Conservation (phyloP, 1,139 yeast species). For the Lodderomyces parapsilosis region DNA sequence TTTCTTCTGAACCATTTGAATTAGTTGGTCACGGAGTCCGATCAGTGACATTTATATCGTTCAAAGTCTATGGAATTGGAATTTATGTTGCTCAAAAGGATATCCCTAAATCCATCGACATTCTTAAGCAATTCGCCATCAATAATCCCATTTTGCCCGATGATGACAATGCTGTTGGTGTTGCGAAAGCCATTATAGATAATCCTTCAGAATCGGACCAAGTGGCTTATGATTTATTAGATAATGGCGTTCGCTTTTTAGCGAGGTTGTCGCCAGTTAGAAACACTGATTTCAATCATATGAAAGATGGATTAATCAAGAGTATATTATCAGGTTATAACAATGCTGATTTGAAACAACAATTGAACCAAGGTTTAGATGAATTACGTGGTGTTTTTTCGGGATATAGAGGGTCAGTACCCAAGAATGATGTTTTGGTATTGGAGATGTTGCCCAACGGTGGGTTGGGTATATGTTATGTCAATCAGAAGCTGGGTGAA, state of each 20-base stretch:
- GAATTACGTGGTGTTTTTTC: slow-evolving; percentile 52
- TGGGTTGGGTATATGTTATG: slow-evolving; percentile 43
- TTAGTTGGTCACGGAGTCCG: slow-evolving; percentile 80
- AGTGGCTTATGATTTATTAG: slow-evolving; percentile 55
- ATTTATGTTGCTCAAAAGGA: slow-evolving; percentile 70
- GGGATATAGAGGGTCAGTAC: slow-evolving; percentile 53
- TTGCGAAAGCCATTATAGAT: slow-evolving; percentile 13
- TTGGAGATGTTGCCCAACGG: slow-evolving; percentile 50
- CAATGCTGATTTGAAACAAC: slow-evolving; percentile 20
- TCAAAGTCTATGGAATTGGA: slow-evolving; percentile 87
- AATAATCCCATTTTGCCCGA: background rate
- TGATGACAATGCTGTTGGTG: background rate
- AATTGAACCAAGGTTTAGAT: slow-evolving; percentile 52
- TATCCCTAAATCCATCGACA: slow-evolving; percentile 39
- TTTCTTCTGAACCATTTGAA: slow-evolving; percentile 32
- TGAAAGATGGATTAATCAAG: slow-evolving; percentile 85
- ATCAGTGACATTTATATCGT: slow-evolving; percentile 75
- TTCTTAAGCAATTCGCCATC: slow-evolving; percentile 28
- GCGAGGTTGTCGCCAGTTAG: slow-evolving; percentile 83
- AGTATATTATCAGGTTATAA: slow-evolving; percentile 52
- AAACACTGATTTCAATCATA: slow-evolving; percentile 85
- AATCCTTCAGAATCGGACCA: slow-evolving; percentile 41
- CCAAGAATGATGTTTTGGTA: slow-evolving; percentile 59
- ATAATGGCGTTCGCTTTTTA: slow-evolving; percentile 59
- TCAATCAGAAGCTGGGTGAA: slow-evolving; percentile 36